Conservation (phyloP, 2,329 filamentous ascomycete genomes). For the Elsinoe necatrix region DNA sequence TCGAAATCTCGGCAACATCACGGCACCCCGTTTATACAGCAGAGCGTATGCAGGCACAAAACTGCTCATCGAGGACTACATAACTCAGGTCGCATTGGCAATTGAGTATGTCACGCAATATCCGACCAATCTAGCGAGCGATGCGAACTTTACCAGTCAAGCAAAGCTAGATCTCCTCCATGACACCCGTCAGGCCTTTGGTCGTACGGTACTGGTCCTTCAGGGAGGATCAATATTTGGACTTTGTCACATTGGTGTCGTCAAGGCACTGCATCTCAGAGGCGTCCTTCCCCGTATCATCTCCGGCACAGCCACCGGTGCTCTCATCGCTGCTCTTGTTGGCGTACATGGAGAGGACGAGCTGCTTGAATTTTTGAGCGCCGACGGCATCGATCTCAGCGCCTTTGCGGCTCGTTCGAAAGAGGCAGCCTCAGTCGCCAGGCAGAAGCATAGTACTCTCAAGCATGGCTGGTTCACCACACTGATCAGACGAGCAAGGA, state of each 20-base stretch:
- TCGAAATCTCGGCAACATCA: conserved; percentile 87
- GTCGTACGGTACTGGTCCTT: conserved; percentile 72
- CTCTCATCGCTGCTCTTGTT: conserved; percentile 79
- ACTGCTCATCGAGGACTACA: conserved; percentile 82
- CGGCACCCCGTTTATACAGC: conserved; percentile 71
- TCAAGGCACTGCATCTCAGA: conserved; percentile 74
- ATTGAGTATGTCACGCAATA: conserved; percentile 66
- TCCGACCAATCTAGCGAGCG: conserved; percentile 40
- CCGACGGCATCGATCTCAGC: conserved; percentile 71
- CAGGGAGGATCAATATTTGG: conserved; percentile 91
- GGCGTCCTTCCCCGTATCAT: conserved; percentile 82
- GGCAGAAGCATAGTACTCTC: conserved; percentile 18
- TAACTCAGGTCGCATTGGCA: conserved; percentile 71
- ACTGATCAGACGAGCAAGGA: conserved; percentile 54
- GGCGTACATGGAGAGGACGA: conserved; percentile 82
- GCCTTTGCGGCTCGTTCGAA: conserved; percentile 54
- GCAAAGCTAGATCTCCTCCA: conserved; percentile 79
- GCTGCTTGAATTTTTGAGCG: conserved; percentile 64
- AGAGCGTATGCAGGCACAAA: conserved; percentile 83
- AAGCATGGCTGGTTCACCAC: conserved; percentile 44
- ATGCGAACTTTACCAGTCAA: conserved; percentile 53
- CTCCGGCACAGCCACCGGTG: conserved; percentile 82
- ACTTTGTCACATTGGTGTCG: conserved; percentile 79
- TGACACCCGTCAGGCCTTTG: conserved; percentile 81
- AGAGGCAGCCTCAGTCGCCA: conserved; percentile 20